These are phyloP conservation scores for Nosema bombycis DNA, from an alignment of 371 early-diverging fungal genomes.

Conservation along the genomic window DNA sequence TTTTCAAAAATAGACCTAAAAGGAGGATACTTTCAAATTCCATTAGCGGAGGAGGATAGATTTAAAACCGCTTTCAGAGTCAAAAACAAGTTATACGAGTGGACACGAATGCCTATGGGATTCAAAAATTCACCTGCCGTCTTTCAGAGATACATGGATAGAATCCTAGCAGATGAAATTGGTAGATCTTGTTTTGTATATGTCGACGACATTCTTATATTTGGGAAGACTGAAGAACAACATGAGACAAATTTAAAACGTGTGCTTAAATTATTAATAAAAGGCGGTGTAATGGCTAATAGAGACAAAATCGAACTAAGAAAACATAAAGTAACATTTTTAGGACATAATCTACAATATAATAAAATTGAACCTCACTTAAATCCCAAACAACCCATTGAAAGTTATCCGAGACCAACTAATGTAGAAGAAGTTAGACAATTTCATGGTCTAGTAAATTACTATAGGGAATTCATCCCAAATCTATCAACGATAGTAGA, in stretches of 20 bases:
- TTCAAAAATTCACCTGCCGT: slow-evolving; percentile 43
- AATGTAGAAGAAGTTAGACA: slow-evolving; percentile 7
- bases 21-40: slow-evolving; percentile 47
- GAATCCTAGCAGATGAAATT: slow-evolving; percentile 8
- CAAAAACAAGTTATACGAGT: slow-evolving; percentile 42
- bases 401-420: not conserved
- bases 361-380: not conserved
- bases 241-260: slow-evolving; percentile 29
- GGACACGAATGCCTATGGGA: slow-evolving; percentile 36
- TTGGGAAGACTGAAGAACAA: slow-evolving; percentile 14
- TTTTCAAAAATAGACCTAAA: slow-evolving; percentile 48
- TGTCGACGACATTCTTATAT: slow-evolving; percentile 36
- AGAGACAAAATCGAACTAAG: slow-evolving; percentile 16
- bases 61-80: slow-evolving; percentile 48
- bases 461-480: slow-evolving; percentile 22
- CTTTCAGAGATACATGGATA: slow-evolving; percentile 39
- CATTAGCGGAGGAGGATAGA: slow-evolving; percentile 15
- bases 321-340: slow-evolving; percentile 32
- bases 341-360: slow-evolving; percentile 23
- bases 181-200: slow-evolving; percentile 24
- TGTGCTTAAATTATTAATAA: slow-evolving; percentile 14
- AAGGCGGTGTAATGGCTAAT: slow-evolving; percentile 34
- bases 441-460: slow-evolving; percentile 32
- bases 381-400: slow-evolving; percentile 16
- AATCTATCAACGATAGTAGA: not conserved